Evolutionary conservation across 163 green algal species (phyloP), one percentile per base, ranked within the genome.

Genomic region (Chlamydomonas reinhardtii): DNA sequence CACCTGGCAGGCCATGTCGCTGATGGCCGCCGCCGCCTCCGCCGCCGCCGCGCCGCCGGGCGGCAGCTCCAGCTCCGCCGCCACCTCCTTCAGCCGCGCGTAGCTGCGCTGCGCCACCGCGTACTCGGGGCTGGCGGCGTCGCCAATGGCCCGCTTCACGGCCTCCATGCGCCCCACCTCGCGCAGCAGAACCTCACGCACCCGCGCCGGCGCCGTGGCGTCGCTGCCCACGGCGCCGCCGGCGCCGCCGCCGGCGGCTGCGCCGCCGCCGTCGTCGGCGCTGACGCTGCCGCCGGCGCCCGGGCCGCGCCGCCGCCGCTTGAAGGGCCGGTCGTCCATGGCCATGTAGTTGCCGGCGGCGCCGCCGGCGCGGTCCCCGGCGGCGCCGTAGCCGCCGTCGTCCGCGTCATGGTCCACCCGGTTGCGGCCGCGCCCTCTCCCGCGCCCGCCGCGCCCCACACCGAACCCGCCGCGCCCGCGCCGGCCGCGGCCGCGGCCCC

Each of bases 141-240:
- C 92, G 17, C 82, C 52, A 29, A 92, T 87, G 25, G 86, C 73
- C 35, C 76, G 73, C 72, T 89, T 89, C 19, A 94, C 88, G 5
- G 81, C 76, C 84, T 94, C 92, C 84, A 92, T 92, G 32, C 94
- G 89, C 29, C 91, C 88, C 65, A 91, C 96, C 92, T 97, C 94
- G 5, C 87, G 79, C 79, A 92, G 77, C 54, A 96, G 62, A 43
- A 93, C 90, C 71, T 93, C 93, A 17, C 76, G 81, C 64, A 90
- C 82, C 19, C 56, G 84, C 25, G 68, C 70, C 34, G 31, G 68
- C 31, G 68, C 59, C 27, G 34, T 39, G 22, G 56, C 74, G 31
- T 62, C 48, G 48, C 70, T 39, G 31, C 70, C 62, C 59, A 54
- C 70, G 39, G 5, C 39, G 39, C 39, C 48, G 37, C 74, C 59